phyloP scores from a whole-genome alignment of 148 eudicot genomes.

The Polygonum maritimum region DNA sequence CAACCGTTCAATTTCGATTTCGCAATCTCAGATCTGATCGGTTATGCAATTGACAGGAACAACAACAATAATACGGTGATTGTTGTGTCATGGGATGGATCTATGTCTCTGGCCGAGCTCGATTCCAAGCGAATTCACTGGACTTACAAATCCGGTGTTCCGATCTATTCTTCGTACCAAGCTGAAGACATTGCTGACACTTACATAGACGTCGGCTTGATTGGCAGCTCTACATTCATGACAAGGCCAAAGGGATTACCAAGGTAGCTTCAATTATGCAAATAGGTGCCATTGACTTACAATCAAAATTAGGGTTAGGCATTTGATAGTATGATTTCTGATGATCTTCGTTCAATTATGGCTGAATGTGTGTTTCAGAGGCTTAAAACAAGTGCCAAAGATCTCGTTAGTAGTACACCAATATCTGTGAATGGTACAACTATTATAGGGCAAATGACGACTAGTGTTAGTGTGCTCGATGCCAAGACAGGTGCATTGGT shows the following conservation, averaged over 20 bases:
- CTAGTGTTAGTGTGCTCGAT: background rate
- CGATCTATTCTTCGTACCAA: conserved; percentile 2
- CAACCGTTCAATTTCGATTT: background rate
- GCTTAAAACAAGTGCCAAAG: background rate
- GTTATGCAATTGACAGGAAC: background rate
- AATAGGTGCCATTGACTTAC: background rate
- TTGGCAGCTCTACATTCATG: conserved; percentile 6
- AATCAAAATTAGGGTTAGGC: background rate
- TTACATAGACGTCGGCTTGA: conserved; percentile 10
- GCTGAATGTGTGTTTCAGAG: conserved; percentile 3
- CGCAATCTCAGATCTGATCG: background rate
- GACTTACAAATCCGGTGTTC: conserved; percentile 7
- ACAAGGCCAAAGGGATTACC: background rate
- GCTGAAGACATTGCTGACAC: background rate
- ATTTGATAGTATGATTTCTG: background rate
- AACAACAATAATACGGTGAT: background rate
- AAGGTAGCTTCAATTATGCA: background rate
- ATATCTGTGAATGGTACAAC: conserved; percentile 1
- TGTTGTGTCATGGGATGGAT: conserved; percentile 2
- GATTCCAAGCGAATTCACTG: conserved; percentile 2
- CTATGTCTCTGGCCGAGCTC: background rate
- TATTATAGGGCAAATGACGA: conserved; percentile 3
- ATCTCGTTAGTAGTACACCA: conserved; percentile 5
- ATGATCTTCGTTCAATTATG: too few relatives aligned
- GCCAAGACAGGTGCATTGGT: background rate